Base-by-base conservation (phyloP, 352 stramenopile species). In the Pseudoperonospora humuli region DNA sequence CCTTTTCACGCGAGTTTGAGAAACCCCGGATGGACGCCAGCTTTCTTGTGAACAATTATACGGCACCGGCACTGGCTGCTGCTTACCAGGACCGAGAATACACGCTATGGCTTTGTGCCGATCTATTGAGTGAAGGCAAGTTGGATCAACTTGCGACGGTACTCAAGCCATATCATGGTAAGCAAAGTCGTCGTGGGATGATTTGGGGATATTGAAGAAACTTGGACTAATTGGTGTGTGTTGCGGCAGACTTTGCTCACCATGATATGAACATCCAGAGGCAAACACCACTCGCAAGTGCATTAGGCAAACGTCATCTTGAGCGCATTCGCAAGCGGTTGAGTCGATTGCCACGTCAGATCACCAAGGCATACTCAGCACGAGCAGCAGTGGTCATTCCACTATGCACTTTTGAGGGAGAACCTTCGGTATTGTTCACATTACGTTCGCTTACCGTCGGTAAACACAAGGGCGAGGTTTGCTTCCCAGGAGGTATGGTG, bases 11-110 rank as follows among this genome's bases (percentile, higher is more conserved):
- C n/a, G 71, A 84, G 56, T 84, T 86, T 28, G 53, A 75, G 34
- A 86, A 84, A 57, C 75, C 75, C 7, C 45, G 47, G 10, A 83
- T 83, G 66, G 79, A 92, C 39, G 70, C 73, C 20, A 75, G 62
- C 18, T 88, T 88, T 44, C 61, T 99, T 27, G 89, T 97, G 6
- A 86, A 97, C 58, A 97, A 98, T 62, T 99, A 98, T 63, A 98
- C 96, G 20, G 89, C 93, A 21, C 82, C 93, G 3, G 85, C 91
- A 18, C 79, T 99, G 13, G 96, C 96, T 19, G 80, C 83, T 27
- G 96, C 93, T 1, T 87, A 98, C 25, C 77, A 97, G 52, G 95
- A 99, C 70, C 67, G 96, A 34, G 79, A 91, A 40, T 85, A 92
- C 56, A 92, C 79, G 4, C 56, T 92, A 14, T 77, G 77, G 24